These are phyloP conservation scores for Irpex sp. DNA, from an alignment of 1,284 basidiomycete species.

Conservation along the genomic window DNA sequence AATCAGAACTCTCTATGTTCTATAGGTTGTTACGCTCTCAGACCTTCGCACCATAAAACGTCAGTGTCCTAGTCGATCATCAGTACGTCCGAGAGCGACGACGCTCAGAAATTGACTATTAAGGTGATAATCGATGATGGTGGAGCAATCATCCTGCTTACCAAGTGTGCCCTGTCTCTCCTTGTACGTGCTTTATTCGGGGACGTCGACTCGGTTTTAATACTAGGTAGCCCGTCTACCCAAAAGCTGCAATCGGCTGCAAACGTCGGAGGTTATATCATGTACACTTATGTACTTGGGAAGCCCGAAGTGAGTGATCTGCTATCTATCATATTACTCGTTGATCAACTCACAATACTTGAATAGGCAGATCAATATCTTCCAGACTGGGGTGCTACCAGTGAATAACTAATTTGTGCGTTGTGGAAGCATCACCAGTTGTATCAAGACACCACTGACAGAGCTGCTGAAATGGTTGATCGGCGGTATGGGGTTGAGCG, in stretches of 20 bases:
- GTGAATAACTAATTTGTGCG: no score
- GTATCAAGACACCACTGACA: no score
- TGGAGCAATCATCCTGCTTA: neutral
- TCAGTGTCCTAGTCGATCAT: neutral
- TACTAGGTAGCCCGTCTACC: no score
- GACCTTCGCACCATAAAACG: neutral
- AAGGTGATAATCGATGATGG: slow-evolving; percentile 9
- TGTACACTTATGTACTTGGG: neutral
- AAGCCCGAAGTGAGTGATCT: neutral
- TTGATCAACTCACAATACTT: neutral
- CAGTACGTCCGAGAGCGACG: neutral
- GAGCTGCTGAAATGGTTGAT: neutral
- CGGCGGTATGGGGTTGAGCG: neutral
- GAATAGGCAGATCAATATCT: neutral
- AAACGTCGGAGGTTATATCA: neutral
- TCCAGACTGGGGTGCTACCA: neutral
- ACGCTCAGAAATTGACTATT: slow-evolving; percentile 13
- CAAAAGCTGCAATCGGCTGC: neutral
- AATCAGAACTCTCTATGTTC: neutral
- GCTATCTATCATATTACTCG: neutral
- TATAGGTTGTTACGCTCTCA: neutral
- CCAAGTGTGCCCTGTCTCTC: neutral
- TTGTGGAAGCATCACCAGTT: no score
- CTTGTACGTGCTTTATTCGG: neutral
- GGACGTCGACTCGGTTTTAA: no score